These are phyloP conservation scores for Mycena olivaceomarginata DNA, from an alignment of 768 basidiomycete genomes.

Conservation along the genomic window DNA sequence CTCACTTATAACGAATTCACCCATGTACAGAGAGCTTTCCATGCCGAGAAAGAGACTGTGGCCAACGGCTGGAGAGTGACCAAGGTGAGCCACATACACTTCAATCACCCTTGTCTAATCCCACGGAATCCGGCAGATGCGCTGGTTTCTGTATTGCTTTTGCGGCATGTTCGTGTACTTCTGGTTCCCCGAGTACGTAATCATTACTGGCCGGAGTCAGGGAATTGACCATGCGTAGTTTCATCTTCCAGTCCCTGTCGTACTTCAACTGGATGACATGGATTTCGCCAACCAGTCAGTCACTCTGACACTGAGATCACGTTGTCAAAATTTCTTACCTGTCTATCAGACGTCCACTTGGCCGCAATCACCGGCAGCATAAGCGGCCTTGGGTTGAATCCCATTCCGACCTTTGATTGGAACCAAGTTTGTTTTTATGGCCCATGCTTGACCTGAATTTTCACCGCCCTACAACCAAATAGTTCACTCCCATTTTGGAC, in stretches of 20 bases:
- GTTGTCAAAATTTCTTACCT: not conserved
- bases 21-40: conserved; percentile 63
- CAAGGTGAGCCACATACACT: conserved; percentile 21
- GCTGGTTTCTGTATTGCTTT: conserved; percentile 65
- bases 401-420: conserved; percentile 60
- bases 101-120: conserved; percentile 27
- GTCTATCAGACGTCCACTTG: conserved; percentile 48
- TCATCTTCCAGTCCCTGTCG: conserved; percentile 54
- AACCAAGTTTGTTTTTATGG: not conserved
- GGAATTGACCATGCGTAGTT: conserved; percentile 53
- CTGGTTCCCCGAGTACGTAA: conserved; percentile 45
- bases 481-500: conserved; percentile 45
- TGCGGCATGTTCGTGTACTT: conserved; percentile 52
- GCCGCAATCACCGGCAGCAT: conserved; percentile 53
- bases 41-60: conserved; percentile 52
- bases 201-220: not conserved
- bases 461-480: conserved; percentile 35
- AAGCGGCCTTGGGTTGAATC: conserved; percentile 55
- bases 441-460: too few species aligned
- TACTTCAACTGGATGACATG: conserved; percentile 64
- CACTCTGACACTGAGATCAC: not conserved
- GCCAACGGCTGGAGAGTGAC: conserved; percentile 47
- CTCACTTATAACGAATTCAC: not conserved
- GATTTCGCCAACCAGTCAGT: conserved; percentile 53
- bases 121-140: conserved; percentile 42